Conservation (phyloP, 768 basidiomycete species). For the Boletales sp. region DNA sequence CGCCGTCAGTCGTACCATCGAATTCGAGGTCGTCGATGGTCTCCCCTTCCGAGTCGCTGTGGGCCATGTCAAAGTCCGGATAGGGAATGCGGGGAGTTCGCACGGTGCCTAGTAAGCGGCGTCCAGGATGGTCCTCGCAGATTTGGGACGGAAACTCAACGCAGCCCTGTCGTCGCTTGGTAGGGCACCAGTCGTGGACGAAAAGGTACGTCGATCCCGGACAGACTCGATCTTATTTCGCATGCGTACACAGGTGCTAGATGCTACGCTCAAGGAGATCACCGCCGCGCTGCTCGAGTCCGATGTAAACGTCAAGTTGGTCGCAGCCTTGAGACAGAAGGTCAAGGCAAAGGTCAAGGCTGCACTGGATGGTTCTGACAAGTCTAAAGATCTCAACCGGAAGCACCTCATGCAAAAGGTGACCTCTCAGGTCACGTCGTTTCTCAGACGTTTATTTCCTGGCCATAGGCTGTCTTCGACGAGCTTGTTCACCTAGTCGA, state of each 20-base stretch:
- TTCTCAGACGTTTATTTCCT: conserved; percentile 7
- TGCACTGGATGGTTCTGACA: conserved; percentile 67
- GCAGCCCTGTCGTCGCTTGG: conserved; percentile 88
- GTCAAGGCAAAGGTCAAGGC: conserved; percentile 90
- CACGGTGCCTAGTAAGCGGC: conserved; percentile 20
- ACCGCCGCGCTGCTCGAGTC: conserved; percentile 91
- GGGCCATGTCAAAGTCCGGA: conserved; percentile 36
- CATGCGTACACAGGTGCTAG: conserved; percentile 66
- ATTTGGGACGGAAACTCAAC: conserved; percentile 92
- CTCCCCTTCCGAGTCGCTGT: conserved; percentile 64
- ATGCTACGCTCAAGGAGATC: conserved; percentile 92
- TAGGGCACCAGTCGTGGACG: conserved; percentile 83
- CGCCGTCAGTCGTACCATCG: conserved; percentile 42
- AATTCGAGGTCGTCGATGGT: conserved; percentile 57
- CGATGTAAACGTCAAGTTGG: conserved; percentile 98
- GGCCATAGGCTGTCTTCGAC: conserved; percentile 84
- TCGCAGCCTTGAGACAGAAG: conserved; percentile 79
- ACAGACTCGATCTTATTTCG: not conserved
- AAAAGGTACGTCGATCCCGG: conserved; percentile 56
- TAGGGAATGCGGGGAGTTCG: conserved; percentile 18
- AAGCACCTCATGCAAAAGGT: conserved; percentile 94
- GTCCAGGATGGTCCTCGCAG: conserved; percentile 85
- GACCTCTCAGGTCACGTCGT: not conserved
- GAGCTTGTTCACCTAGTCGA: conserved; percentile 95
- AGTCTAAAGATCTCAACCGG: conserved; percentile 74